These are phyloP conservation scores for Hortaea werneckii DNA, from an alignment of 2,329 filamentous ascomycete species.

Conservation along the genomic window DNA sequence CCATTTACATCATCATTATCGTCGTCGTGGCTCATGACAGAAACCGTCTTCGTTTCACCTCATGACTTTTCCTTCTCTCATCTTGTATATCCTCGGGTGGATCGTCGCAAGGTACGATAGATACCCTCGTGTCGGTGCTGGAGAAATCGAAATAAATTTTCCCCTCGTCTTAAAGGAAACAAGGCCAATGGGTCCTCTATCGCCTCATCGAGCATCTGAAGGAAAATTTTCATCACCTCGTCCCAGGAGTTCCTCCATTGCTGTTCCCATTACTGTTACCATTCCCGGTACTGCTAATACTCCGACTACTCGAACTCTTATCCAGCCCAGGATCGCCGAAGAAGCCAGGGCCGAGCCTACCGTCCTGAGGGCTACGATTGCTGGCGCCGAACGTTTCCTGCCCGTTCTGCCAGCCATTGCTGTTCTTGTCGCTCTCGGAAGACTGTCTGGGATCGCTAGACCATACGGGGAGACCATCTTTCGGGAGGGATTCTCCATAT, in stretches of 20 bases:
- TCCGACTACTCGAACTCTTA: background rate
- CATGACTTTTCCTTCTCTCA: no score
- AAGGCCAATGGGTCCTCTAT: no score
- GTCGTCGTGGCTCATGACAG: no score
- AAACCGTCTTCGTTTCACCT: no score
- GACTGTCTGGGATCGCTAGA: constrained; percentile 26
- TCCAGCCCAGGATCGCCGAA: constrained; percentile 16
- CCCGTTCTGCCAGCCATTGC: constrained; percentile 1
- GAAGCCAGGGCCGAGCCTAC: constrained; percentile 2
- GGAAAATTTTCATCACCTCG: background rate
- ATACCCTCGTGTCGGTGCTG: no score
- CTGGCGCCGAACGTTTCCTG: background rate
- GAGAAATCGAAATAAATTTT: no score
- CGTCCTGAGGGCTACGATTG: background rate
- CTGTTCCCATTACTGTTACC: background rate
- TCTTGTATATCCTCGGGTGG: no score
- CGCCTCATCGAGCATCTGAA: no score
- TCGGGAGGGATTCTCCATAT: constrained; percentile 52
- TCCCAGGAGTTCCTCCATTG: background rate
- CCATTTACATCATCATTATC: no score
- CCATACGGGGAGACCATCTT: constrained; percentile 52
- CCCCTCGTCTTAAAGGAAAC: no score
- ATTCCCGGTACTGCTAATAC: background rate
- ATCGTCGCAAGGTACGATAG: no score
- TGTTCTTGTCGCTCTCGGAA: background rate